Conservation (phyloP, 1,139 yeast genomes). For the Arxiozyma slooffiae region DNA sequence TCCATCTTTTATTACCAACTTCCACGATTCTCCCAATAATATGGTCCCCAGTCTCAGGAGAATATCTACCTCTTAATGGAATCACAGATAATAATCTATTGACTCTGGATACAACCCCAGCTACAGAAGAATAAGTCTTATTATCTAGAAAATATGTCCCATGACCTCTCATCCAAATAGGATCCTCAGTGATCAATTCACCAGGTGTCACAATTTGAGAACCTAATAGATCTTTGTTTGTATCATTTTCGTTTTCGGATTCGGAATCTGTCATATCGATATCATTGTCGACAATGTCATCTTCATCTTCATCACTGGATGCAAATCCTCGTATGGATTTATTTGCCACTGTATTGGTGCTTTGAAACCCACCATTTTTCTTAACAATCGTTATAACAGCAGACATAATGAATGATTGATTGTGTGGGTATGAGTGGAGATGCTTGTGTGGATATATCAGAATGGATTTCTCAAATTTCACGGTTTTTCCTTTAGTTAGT, state of each 20-base stretch:
- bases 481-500: no score
- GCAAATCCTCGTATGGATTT: slow-evolving; percentile 2
- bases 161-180: slow-evolving; percentile 98
- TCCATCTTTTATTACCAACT: slow-evolving; percentile 92
- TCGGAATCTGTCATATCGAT: slow-evolving; percentile 13
- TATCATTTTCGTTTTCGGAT: slow-evolving; percentile 15
- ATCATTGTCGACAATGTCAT: slow-evolving; percentile 2
- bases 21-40: slow-evolving; percentile 89
- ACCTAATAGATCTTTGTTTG: slow-evolving; percentile 21
- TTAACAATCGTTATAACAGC: slow-evolving; percentile 25
- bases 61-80: slow-evolving; percentile 77
- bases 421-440: not conserved
- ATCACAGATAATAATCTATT: slow-evolving; percentile 77
- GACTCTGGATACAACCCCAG: slow-evolving; percentile 80
- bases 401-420: slow-evolving; percentile 14
- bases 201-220: slow-evolving; percentile 77
- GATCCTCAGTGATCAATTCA: slow-evolving; percentile 90
- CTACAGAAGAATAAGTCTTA: slow-evolving; percentile 79
- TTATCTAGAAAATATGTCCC: slow-evolving; percentile 74
- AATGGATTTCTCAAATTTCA: not conserved
- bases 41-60: slow-evolving; percentile 95
- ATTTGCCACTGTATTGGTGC: slow-evolving; percentile 8
- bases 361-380: slow-evolving; percentile 23
- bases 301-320: slow-evolving; percentile 11
- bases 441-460: not conserved